Evolutionary conservation across 345 rosid genomes (phyloP).

Genomic region (Aegle marmelos): DNA sequence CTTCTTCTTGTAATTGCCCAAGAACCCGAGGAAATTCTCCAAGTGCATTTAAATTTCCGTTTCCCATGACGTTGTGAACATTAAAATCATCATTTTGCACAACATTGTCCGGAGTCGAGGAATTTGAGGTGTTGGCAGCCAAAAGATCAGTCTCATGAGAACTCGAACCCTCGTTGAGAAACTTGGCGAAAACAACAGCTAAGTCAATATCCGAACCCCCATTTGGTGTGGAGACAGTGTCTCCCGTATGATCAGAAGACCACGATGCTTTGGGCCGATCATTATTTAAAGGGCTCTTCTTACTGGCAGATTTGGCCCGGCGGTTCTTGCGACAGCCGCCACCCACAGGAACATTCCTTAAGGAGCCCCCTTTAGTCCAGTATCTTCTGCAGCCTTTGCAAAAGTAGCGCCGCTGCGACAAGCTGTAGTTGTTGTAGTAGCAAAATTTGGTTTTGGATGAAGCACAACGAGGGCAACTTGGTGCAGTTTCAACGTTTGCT

Average conservation of each 20-base stretch:
- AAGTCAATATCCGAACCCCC: conserved; percentile 52
- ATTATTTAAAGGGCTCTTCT: conserved; percentile 19
- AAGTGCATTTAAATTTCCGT: background rate
- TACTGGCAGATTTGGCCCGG: conserved; percentile 35
- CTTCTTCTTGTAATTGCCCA: conserved; percentile 15
- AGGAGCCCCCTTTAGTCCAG: conserved; percentile 91
- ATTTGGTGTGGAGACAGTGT: background rate
- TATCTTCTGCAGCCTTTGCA: conserved; percentile 82
- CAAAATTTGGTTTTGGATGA: conserved; percentile 88
- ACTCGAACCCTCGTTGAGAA: conserved; percentile 36
- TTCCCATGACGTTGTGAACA: background rate
- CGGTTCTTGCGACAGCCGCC: conserved; percentile 84
- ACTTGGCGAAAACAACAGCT: conserved; percentile 72
- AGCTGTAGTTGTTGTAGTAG: conserved; percentile 89
- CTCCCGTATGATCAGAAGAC: background rate
- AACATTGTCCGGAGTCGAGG: conserved; percentile 11
- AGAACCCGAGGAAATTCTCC: conserved; percentile 14
- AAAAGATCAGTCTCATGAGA: background rate
- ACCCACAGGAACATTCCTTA: conserved; percentile 79
- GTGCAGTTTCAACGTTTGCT: conserved; percentile 46
- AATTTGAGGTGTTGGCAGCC: conserved; percentile 13
- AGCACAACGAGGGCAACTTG: conserved; percentile 84
- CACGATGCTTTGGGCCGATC: background rate
- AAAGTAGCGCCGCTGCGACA: conserved; percentile 86
- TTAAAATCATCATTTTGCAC: conserved; percentile 6